Evolutionary conservation across 768 basidiomycete species (phyloP).

Genomic region (Russula ochroleuca): DNA sequence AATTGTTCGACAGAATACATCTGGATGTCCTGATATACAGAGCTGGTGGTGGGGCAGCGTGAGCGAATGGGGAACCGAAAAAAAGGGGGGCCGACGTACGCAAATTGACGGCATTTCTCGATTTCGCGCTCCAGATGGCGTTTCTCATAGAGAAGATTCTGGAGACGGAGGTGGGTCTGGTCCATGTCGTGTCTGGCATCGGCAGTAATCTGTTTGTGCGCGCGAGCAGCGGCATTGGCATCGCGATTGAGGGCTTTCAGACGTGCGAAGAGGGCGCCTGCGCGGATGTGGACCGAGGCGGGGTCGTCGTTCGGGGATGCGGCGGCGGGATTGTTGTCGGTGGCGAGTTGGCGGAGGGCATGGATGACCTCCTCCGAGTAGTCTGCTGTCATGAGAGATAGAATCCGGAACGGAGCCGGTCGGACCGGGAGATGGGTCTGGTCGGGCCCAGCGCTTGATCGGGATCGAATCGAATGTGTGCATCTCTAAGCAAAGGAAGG

Average conservation of each 20-base stretch:
- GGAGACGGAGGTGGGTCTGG: conserved; percentile 77
- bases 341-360: conserved; percentile 60
- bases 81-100: conserved; percentile 50
- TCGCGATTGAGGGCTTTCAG: conserved; percentile 76
- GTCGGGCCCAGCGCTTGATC: not conserved
- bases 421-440: not conserved
- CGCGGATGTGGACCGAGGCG: conserved; percentile 54
- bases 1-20: conserved; percentile 71
- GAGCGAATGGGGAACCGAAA: not conserved
- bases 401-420: not conserved
- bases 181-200: conserved; percentile 87
- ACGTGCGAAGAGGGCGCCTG: conserved; percentile 71
- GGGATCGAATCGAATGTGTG: not conserved
- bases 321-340: conserved; percentile 38
- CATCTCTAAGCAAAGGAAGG: too few species aligned
- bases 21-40: conserved; percentile 84
- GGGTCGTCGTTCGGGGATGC: conserved; percentile 43
- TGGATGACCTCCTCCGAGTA: conserved; percentile 51
- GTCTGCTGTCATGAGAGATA: conserved; percentile 9
- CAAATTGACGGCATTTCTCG: conserved; percentile 88
- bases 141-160: conserved; percentile 86
- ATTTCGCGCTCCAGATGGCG: conserved; percentile 88
- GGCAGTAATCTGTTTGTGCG: conserved; percentile 64
- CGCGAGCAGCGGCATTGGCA: conserved; percentile 64
- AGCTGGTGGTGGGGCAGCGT: conserved; percentile 41